Base-by-base conservation (phyloP, 352 stramenopile genomes). In the Pythium pyrilobum region DNA sequence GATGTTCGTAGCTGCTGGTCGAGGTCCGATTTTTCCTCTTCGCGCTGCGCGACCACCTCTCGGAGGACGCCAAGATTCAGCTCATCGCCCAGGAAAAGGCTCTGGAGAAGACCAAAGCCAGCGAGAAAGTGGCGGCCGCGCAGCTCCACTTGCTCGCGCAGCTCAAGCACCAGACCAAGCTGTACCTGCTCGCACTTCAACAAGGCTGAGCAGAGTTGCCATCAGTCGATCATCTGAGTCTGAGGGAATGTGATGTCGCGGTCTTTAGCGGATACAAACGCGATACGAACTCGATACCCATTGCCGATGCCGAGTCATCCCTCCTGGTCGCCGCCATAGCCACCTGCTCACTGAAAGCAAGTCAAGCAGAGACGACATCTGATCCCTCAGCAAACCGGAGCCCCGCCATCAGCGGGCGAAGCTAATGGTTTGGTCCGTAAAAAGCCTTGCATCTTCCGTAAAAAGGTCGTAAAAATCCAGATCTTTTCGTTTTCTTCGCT, bases 101-200 rank as follows among this genome's bases (percentile, higher is more conserved):
- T 28, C 53, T 89, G 13, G 28, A 74, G 23, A 57, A 72, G 41
- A 27, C 20, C 28, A 82, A 68, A 47, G 52, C 47, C 15, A 69
- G 52, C 37, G 78, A 80, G 18, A 70, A 71, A 31, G 56, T 58
- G 25, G 71, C 60, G 13, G 25, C 67, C 4, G 72, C 74, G 21
- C 70, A 79, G 24, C 46, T 74, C 27, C 64, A 69, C 47, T 68
- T 92, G 39, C 53, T 88, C 28, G 76, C 72, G 38, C 77, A 92
- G 66, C 71, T 92, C 63, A 87, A 92, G 66, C 74, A 85, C 42
- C 77, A 90, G 52, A 90, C 71, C 54, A 88, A 90, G 57, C 56
- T 91, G 37, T 92, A 94, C 52, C 62, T 85, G 16, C 69, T 93
- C 23, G 69, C 77, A 42, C 68, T 87, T 73, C 63, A 69, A 69